A percentile compares a stretch with the other conserved stretches of the same genome.
These are phyloP conservation scores for Mercurialis annua DNA, from an alignment of 345 rosid genomes.

Conservation along the genomic window DNA sequence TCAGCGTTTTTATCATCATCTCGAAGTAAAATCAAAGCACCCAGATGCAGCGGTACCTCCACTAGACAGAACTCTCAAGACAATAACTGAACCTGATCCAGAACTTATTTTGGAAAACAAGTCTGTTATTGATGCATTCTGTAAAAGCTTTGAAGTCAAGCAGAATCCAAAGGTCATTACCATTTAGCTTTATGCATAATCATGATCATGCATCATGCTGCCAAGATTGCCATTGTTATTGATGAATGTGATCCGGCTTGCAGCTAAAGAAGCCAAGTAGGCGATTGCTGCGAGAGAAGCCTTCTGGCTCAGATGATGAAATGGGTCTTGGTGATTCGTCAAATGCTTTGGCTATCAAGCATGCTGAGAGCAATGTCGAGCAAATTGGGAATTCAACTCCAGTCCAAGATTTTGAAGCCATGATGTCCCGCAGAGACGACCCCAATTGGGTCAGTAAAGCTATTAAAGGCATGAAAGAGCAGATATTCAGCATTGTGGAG, in stretches of 20 bases:
- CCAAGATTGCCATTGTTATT: background rate
- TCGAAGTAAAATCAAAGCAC: slow-evolving; percentile 73
- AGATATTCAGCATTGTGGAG: slow-evolving; percentile 47
- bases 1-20: slow-evolving; percentile 71
- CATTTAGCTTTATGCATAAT: background rate
- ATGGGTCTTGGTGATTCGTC: slow-evolving; percentile 23
- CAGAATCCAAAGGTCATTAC: slow-evolving; percentile 67
- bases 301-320: slow-evolving; percentile 64
- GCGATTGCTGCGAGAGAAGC: slow-evolving; percentile 46
- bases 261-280: slow-evolving; percentile 65
- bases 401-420: slow-evolving; percentile 72
- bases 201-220: slow-evolving; percentile 4
- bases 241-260: slow-evolving; percentile 18
- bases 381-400: slow-evolving; percentile 61
- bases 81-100: slow-evolving; percentile 59
- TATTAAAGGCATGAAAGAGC: slow-evolving; percentile 54
- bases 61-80: slow-evolving; percentile 67
- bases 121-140: slow-evolving; percentile 44
- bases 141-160: slow-evolving; percentile 61
- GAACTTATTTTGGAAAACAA: slow-evolving; percentile 51
- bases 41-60: slow-evolving; percentile 76
- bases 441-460: slow-evolving; percentile 65
- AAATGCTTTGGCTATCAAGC: slow-evolving; percentile 22
- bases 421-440: slow-evolving; percentile 76
- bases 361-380: slow-evolving; percentile 35